Conservation (phyloP, 2,329 filamentous ascomycete genomes). For the Delphinella strobiligena region DNA sequence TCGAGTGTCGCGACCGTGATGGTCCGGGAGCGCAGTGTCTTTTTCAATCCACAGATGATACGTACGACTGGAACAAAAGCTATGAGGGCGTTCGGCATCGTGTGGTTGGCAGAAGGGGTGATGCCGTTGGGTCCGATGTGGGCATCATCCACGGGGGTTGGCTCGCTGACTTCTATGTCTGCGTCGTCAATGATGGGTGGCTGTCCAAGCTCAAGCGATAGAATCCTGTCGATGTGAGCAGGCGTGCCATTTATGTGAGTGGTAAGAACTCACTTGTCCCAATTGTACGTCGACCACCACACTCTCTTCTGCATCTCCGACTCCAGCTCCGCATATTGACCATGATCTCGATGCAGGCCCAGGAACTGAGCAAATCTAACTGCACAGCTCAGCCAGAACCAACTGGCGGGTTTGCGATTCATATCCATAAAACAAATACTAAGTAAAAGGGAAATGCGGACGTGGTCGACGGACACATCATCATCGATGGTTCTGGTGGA, state of each 20-base stretch:
- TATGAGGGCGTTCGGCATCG: constrained; percentile 59
- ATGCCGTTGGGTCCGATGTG: constrained; percentile 48
- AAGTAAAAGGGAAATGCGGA: constrained; percentile 57
- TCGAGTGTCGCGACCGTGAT: constrained; percentile 57
- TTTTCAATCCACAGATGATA: constrained; percentile 60
- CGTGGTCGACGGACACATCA: constrained; percentile 63
- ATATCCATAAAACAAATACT: constrained; percentile 74
- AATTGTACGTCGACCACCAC: constrained; percentile 90
- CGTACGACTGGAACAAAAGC: constrained; percentile 73
- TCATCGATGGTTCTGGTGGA: constrained; percentile 75
- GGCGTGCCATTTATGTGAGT: too few species aligned
- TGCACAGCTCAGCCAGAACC: constrained; percentile 72
- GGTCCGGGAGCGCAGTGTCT: constrained; percentile 54
- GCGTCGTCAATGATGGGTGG: constrained; percentile 75
- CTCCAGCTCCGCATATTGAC: constrained; percentile 62
- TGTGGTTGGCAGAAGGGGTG: constrained; percentile 22
- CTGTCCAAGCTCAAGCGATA: constrained; percentile 69
- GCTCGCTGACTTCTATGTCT: constrained; percentile 76
- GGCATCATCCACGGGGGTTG: constrained; percentile 70
- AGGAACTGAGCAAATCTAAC: constrained; percentile 74
- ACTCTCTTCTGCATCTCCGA: constrained; percentile 75
- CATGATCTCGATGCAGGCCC: constrained; percentile 64
- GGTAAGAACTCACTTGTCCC: constrained; percentile 55
- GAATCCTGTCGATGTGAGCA: too few species aligned
- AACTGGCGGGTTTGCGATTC: constrained; percentile 75